Conservation (phyloP, 805 yeast species). For the Kregervanrija pseudodelftensis region DNA sequence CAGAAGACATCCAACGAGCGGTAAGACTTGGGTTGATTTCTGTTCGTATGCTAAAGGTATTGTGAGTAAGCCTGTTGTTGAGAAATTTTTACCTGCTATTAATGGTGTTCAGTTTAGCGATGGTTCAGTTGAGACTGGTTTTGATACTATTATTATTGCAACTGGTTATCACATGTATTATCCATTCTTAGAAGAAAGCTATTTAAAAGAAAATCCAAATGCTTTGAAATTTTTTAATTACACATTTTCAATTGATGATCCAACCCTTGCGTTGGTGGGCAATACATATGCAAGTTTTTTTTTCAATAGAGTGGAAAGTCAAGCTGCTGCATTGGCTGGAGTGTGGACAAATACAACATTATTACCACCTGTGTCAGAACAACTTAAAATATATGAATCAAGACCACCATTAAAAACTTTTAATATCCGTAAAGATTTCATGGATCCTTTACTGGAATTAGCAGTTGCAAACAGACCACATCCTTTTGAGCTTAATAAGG, state of each 20-base stretch:
- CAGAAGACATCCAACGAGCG: slow-evolving; percentile 4
- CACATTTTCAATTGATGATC: slow-evolving; percentile 35
- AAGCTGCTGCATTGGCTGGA: slow-evolving; percentile 48
- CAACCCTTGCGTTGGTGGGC: slow-evolving; percentile 37
- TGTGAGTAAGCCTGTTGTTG: slow-evolving; percentile 13
- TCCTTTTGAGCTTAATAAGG: slow-evolving; percentile 11
- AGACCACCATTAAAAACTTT: background rate
- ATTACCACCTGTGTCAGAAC: slow-evolving; percentile 36
- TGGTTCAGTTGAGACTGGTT: slow-evolving; percentile 23
- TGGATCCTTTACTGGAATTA: slow-evolving; percentile 9
- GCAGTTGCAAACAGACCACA: slow-evolving; percentile 11
- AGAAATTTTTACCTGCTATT: slow-evolving; percentile 11
- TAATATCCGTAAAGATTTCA: slow-evolving; percentile 7
- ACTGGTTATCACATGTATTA: slow-evolving; percentile 45
- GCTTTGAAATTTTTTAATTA: slow-evolving; percentile 18
- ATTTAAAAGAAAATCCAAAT: slow-evolving; percentile 4
- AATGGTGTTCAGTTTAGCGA: slow-evolving; percentile 24
- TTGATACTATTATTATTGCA: slow-evolving; percentile 40
- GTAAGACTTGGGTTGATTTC: slow-evolving; percentile 8
- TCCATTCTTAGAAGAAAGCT: slow-evolving; percentile 29
- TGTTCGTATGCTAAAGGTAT: slow-evolving; percentile 12
- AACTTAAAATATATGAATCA: slow-evolving; percentile 19
- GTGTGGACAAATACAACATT: slow-evolving; percentile 39
- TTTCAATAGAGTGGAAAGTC: slow-evolving; percentile 43
- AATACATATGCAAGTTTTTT: slow-evolving; percentile 35